Evolutionary conservation across 2,329 filamentous ascomycete species (phyloP).

Genomic region (Emmonsiellopsis sp.): DNA sequence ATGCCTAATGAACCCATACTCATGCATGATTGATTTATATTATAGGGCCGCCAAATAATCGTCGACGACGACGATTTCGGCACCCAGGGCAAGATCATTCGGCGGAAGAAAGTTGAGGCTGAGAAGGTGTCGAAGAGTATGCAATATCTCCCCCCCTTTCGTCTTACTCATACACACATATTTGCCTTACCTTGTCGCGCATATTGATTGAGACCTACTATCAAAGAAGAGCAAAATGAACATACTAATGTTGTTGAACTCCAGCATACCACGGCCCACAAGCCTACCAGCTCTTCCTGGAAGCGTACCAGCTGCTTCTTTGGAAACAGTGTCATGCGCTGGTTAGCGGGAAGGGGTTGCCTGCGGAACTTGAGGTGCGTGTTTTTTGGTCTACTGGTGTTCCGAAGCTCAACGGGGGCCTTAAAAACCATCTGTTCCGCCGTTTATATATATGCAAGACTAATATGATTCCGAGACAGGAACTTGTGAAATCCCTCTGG

Average conservation of each 20-base stretch:
- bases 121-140: slow-evolving; percentile 43
- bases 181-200: no score
- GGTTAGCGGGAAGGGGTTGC: slow-evolving; percentile 55
- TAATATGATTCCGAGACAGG: slow-evolving; percentile 21
- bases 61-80: slow-evolving; percentile 62
- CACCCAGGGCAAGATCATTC: slow-evolving; percentile 47
- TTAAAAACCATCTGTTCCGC: not conserved
- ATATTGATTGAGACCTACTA: no score
- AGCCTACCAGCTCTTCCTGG: slow-evolving; percentile 69
- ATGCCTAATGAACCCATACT: slow-evolving; percentile 17
- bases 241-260: slow-evolving; percentile 31
- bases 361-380: slow-evolving; percentile 60
- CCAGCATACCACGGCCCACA: slow-evolving; percentile 50
- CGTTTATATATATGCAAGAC: not conserved
- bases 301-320: slow-evolving; percentile 74
- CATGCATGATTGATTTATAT: slow-evolving; percentile 2
- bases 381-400: not conserved
- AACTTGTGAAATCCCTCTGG: slow-evolving; percentile 77
- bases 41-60: slow-evolving; percentile 35
- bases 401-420: not conserved
- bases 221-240: not conserved
- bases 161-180: not conserved
- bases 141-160: slow-evolving; percentile 8
- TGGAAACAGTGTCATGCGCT: slow-evolving; percentile 73
- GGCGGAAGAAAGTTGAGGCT: slow-evolving; percentile 45